Percentiles rank a stretch among this genome's conserved stretches.
Evolutionary conservation across 2,329 filamentous ascomycete genomes (phyloP).

Genomic region (Fusarium kyushuense): DNA sequence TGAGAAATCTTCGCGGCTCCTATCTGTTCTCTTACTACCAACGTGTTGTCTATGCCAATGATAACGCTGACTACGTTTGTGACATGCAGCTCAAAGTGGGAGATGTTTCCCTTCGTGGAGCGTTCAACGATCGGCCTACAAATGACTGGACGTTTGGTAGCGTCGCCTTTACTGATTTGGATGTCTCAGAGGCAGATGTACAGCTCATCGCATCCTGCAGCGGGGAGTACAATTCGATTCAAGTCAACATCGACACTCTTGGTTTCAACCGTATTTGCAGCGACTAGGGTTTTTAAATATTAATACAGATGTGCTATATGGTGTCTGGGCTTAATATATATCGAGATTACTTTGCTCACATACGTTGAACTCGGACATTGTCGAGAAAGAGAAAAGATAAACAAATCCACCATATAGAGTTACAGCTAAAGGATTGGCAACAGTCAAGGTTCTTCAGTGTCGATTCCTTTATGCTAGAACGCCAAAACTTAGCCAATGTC

Average conservation of each 20-base stretch:
- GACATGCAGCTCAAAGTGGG: fast-evolving
- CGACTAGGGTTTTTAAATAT: background rate
- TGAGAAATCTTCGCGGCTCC: background rate
- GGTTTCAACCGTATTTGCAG: background rate
- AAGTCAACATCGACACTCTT: background rate
- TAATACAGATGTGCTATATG: too few species aligned
- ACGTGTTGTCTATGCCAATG: background rate
- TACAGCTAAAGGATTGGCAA: too few species aligned
- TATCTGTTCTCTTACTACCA: background rate
- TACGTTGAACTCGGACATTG: too few species aligned
- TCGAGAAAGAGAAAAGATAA: too few species aligned
- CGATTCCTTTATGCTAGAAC: too few species aligned
- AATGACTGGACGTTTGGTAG: background rate
- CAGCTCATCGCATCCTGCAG: fast-evolving
- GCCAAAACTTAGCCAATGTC: too few species aligned
- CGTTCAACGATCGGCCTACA: fast-evolving
- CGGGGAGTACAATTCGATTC: background rate
- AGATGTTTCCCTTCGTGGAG: background rate
- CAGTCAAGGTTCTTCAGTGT: too few species aligned
- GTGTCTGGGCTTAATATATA: too few species aligned
- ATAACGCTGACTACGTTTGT: background rate
- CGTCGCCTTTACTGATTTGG: background rate
- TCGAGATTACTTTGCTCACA: too few species aligned
- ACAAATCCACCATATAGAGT: too few species aligned
- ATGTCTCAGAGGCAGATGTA: background rate